These are phyloP conservation scores for Deinandra increscens DNA, from an alignment of 129 eudicot genomes.

Conservation along the genomic window DNA sequence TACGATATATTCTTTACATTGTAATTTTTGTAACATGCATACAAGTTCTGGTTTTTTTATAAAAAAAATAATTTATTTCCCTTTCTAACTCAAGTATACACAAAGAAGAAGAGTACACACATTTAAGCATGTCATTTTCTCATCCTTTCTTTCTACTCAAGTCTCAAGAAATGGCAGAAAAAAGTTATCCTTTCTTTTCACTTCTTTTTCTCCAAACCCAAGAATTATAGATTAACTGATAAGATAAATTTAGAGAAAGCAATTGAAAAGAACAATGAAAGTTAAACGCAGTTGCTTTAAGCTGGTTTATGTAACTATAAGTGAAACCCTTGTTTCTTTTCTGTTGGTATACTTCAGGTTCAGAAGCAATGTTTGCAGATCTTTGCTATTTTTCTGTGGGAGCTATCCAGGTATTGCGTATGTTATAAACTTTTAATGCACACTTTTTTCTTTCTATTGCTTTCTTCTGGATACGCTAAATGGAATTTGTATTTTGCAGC, in stretches of 20 bases:
- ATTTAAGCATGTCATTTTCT: not conserved
- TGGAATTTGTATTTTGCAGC: conserved; percentile 50
- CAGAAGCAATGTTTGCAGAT: conserved; percentile 99
- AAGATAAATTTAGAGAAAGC: conserved; percentile 2
- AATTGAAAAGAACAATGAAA: conserved; percentile 4
- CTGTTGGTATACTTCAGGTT: conserved; percentile 53
- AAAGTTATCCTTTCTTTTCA: not conserved
- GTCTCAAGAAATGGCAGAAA: not conserved
- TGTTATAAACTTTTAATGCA: not conserved
- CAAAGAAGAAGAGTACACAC: not conserved
- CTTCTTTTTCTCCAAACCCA: not conserved
- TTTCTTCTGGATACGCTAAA: conserved; percentile 15
- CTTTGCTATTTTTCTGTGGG: conserved; percentile 93
- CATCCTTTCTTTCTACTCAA: not conserved
- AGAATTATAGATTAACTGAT: not conserved
- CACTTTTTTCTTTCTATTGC: conserved; percentile 3
- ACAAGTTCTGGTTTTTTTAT: not conserved
- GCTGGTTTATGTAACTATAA: conserved; percentile 21
- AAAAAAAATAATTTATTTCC: too few species aligned
- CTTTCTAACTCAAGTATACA: not conserved
- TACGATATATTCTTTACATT: not conserved
- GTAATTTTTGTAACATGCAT: conserved; percentile 4
- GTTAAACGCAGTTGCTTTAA: conserved; percentile 7
- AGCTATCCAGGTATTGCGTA: conserved; percentile 78
- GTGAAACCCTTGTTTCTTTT: conserved; percentile 19